Percentiles rank a stretch among this genome's conserved stretches.
Conservation (phyloP, 1,284 basidiomycete genomes). For the Golubevia pallescens region DNA sequence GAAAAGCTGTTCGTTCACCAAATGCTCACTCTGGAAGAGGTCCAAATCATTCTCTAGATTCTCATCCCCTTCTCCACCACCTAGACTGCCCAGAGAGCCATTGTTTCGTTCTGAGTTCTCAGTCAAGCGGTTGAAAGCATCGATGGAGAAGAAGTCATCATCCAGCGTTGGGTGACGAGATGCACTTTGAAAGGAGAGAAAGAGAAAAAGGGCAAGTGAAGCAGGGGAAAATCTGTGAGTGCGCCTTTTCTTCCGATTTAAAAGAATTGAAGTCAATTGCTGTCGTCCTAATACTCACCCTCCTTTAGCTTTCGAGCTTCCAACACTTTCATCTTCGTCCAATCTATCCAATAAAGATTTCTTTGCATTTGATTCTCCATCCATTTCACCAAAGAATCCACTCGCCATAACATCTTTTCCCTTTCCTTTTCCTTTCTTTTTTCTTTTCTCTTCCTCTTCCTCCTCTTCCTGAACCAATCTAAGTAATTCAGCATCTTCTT, state of each 20-base stretch:
- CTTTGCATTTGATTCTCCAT: too few relatives aligned
- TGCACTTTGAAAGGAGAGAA: not conserved
- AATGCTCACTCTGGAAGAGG: constrained; percentile 38
- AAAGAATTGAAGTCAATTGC: too few relatives aligned
- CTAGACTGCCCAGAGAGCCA: constrained; percentile 72
- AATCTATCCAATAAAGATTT: too few relatives aligned
- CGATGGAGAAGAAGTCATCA: constrained; percentile 90
- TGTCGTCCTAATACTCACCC: not conserved
- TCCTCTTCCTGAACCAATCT: constrained; percentile 3
- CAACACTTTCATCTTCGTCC: too few relatives aligned
- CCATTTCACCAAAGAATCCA: too few relatives aligned
- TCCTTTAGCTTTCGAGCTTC: not conserved
- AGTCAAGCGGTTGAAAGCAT: constrained; percentile 85
- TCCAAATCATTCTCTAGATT: constrained; percentile 67
- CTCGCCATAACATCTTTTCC: too few relatives aligned
- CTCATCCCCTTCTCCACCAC: constrained; percentile 67
- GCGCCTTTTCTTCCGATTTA: too few relatives aligned
- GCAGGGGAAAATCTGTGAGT: not conserved
- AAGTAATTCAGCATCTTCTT: constrained; percentile 6
- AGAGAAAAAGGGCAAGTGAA: not conserved
- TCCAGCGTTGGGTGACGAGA: constrained; percentile 74
- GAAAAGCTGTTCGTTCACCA: constrained; percentile 13
- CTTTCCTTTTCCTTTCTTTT: not conserved
- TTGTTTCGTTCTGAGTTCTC: constrained; percentile 77
- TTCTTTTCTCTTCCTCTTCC: constrained; percentile 13